Evolutionary conservation across 108 stramenopile genomes (phyloP).

Genomic region (Nitzschia sp.): DNA sequence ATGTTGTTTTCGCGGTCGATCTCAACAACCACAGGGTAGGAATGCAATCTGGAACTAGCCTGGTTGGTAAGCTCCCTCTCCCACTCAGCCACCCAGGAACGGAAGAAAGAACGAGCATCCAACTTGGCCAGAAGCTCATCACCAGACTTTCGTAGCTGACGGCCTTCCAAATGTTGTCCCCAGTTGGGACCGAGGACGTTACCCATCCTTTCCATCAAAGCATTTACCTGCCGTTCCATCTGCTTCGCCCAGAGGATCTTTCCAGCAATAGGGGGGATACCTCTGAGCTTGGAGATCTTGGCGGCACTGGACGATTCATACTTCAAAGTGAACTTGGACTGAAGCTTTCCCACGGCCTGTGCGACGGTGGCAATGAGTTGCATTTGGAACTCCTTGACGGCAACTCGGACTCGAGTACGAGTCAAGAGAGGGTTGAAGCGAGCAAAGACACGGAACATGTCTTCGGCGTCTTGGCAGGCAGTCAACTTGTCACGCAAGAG

Average conservation of each 20-base stretch:
- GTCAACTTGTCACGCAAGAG: conserved; percentile 81
- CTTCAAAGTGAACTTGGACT: conserved; percentile 89
- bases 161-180: conserved; percentile 95
- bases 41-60: conserved; percentile 59
- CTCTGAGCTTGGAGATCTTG: conserved; percentile 76
- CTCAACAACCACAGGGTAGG: conserved; percentile 69
- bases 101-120: conserved; percentile 83
- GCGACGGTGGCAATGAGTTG: conserved; percentile 91
- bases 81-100: conserved; percentile 83
- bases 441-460: conserved; percentile 95
- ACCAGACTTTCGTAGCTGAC: conserved; percentile 87
- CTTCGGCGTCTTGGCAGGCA: conserved; percentile 90
- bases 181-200: conserved; percentile 94
- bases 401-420: conserved; percentile 86
- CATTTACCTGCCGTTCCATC: conserved; percentile 93
- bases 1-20: conserved; percentile 49
- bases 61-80: conserved; percentile 69
- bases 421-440: conserved; percentile 93
- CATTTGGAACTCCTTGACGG: conserved; percentile 94
- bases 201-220: conserved; percentile 89
- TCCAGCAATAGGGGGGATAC: conserved; percentile 93
- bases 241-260: conserved; percentile 98
- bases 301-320: conserved; percentile 82
- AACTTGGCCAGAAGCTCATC: conserved; percentile 92
- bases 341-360: conserved; percentile 85